Percentiles rank a stretch among this genome's conserved stretches.
phyloP scores from a whole-genome alignment of 1,284 basidiomycete species.

The Earliella scabrosa region DNA sequence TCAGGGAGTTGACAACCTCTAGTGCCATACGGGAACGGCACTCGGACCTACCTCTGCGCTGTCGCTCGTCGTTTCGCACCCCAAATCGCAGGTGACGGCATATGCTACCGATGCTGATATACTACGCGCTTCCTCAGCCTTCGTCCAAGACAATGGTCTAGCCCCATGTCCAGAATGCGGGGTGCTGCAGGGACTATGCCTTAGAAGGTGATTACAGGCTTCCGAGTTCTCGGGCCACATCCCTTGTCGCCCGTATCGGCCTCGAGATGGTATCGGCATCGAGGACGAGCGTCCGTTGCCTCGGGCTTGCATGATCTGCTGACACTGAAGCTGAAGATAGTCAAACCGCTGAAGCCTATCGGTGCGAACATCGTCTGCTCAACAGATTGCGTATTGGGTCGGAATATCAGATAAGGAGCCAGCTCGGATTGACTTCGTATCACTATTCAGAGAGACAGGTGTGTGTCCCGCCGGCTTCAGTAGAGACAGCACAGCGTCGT shows the following conservation, averaged over 20 bases:
- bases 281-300: conserved; percentile 1
- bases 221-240: conserved; percentile 15
- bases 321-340: conserved; percentile 1
- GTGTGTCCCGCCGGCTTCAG: not conserved
- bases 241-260: not conserved
- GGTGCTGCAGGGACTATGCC: conserved; percentile 15
- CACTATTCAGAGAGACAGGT: not conserved
- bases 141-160: conserved; percentile 5
- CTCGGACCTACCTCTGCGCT: conserved; percentile 2
- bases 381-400: not conserved
- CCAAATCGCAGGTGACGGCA: conserved; percentile 15
- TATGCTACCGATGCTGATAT: conserved; percentile 7
- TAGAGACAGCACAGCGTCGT: not conserved
- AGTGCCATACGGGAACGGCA: conserved; percentile 6
- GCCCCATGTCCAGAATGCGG: conserved; percentile 6
- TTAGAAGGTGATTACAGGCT: conserved; percentile 8
- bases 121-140: conserved; percentile 9
- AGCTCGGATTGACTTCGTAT: not conserved
- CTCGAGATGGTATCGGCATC: conserved; percentile 9
- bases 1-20: not conserved
- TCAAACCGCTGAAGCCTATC: conserved; percentile 21
- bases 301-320: conserved; percentile 12
- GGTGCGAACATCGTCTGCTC: conserved; percentile 19
- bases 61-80: conserved; percentile 12
- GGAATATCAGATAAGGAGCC: not conserved